Evolutionary conservation across 2,329 filamentous ascomycete species (phyloP), one percentile per base, ranked within the genome.

Genomic region (Clonostachys rosea): DNA sequence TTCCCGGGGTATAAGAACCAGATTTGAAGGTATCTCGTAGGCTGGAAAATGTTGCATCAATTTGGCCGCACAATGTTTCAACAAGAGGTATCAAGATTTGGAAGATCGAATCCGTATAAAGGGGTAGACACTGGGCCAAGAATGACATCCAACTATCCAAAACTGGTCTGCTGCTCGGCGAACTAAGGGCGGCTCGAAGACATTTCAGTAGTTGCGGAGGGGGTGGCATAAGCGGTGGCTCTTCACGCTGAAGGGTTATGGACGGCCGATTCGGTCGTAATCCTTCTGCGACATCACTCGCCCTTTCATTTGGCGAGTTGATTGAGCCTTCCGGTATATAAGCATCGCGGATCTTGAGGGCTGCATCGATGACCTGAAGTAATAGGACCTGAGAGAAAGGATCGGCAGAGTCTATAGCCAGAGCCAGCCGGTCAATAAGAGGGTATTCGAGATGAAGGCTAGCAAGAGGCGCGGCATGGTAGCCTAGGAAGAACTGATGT

Each of bases 111-210:
- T 88, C 84, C 1, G 87, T 79, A 64, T 95, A 96, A 13, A 95
- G 75, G 0, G 91, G 90, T 33, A 99, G 71, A 41, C 90, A 89
- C 60, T 92, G 87, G 5, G 83, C 81, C 8, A 99, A 74, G 55
- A 99, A 91, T 33, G 81, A 76, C 10, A 96, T 84, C 95, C 95
- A 99, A 61, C 89, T 91, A 57, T 97, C 91, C 35, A 99, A 72
- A 6, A 95, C 85, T 9, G 83, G 75, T 6, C 89, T 83, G 54
- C 89, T 91, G 46, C 75, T 83, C 4, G 78, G 63, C 5, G 90
- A 88, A 47, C 87, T 83, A 44, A 99, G 84, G 0, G 91, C 94
- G 42, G 84, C 81, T 50, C 90, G 84, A 12, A 99, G 75, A 59
- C 89, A 95, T 52, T 88, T 86, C n/a, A 94, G 77, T n/a, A 99